Evolutionary conservation across 2,329 filamentous ascomycete genomes (phyloP), one percentile per base, ranked within the genome.

Genomic region (Cadophora sp.): DNA sequence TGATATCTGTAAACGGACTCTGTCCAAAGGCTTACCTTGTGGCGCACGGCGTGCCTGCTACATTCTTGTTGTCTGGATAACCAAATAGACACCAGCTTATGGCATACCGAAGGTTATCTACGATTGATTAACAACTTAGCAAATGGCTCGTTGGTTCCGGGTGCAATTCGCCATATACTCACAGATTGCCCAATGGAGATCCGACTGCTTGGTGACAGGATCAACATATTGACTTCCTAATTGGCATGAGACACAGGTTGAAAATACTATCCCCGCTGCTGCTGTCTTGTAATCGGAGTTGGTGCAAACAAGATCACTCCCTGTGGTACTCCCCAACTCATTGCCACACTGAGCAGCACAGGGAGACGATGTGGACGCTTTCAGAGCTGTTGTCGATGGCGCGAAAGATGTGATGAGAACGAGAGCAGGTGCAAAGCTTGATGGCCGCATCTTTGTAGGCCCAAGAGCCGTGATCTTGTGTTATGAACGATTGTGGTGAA

Each of bases 101-200:
- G 6, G 86, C 81, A 73, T 83, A 89, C 74, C 88, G 82, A 63
- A 89, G 71, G 71, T 90, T 90, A 71, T 89, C 87, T 89, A 48
- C 14, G 1, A 14, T 14, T 24, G 37, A 31, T 31, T 24, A 4
- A 53, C 1, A 24, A 24, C 31, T 62, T 37, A 67, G 53, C 37
- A 19, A 63, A 29, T 8, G 48, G 19, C 8, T 22, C 48, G 12
- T 51, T 24, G 7, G 48, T 5, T n/a, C 48, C 4, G 19, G 24
- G 19, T 24, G 4, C 7, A 51, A 5, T 5, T 7, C 48, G 22
- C 16, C 12, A 29, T 2, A 27, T 29, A 66, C 86, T 73, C 78
- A 89, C 87, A 90, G 19, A 90, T 77, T 62, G 84, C 79, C 69
- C 81, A 84, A 71, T 87, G 80, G 12, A 85, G 77, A 72, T 91